Conservation (phyloP, 768 basidiomycete species). For the Pleurotus platypus region DNA sequence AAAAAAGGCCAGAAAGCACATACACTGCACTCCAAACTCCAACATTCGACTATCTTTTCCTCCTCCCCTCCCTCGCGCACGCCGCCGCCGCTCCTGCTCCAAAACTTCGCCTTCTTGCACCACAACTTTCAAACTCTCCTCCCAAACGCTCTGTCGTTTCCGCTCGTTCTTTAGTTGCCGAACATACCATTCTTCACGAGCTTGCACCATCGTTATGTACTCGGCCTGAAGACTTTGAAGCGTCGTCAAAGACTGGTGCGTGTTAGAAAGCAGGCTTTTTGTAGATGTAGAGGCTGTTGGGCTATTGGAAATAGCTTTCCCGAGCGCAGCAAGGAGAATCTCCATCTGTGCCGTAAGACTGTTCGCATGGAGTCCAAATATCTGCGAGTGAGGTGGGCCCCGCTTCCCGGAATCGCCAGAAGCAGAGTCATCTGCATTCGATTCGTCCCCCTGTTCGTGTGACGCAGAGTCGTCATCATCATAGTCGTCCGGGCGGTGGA, state of each 20-base stretch:
- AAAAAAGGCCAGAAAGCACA: no score
- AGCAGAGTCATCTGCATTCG: no score
- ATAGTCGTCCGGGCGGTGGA: no score
- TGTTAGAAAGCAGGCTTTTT: conserved; percentile 31
- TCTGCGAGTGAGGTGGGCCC: conserved; percentile 52
- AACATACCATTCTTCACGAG: conserved; percentile 82
- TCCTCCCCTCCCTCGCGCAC: conserved; percentile 41
- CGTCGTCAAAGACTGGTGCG: conserved; percentile 56
- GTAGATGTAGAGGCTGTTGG: conserved; percentile 21
- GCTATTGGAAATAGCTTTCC: conserved; percentile 29
- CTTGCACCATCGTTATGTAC: conserved; percentile 64
- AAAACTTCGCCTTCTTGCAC: conserved; percentile 82
- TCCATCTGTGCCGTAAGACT: conserved; percentile 75
- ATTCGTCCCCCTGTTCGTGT: no score
- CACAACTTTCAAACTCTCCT: conserved; percentile 83
- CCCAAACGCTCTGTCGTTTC: conserved; percentile 73
- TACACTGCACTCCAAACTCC: conserved; percentile 22
- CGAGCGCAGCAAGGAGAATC: conserved; percentile 60
- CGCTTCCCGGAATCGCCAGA: conserved; percentile 34
- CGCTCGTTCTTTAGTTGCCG: conserved; percentile 62
- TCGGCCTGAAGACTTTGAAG: conserved; percentile 61
- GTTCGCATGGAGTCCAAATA: conserved; percentile 68
- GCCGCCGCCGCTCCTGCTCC: conserved; percentile 69
- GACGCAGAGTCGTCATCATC: no score
- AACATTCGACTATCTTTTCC: conserved; percentile 52